Evolutionary conservation across 2,329 filamentous ascomycete genomes (phyloP), one percentile per base, ranked within the genome.

Genomic region (Curvularia spicifera): DNA sequence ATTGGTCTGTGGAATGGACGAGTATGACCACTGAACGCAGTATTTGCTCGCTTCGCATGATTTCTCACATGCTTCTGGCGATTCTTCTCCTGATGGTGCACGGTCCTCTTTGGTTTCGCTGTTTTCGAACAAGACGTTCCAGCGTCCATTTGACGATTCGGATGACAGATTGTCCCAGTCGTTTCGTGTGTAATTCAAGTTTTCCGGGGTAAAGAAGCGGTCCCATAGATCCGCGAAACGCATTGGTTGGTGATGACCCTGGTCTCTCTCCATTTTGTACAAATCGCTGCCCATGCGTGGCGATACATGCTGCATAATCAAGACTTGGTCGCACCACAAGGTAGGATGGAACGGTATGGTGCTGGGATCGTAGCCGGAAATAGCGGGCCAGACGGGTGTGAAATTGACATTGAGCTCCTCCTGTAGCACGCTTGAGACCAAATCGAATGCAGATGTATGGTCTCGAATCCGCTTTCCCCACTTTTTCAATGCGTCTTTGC

Each of bases 401-500:
- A 84, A 69, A 6, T 72, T 70, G 5, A 84, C 74, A 24, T 80
- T 81, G 4, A 79, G 76, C 57, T 84, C 81, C 2, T 68, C 63
- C 44, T 66, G 61, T 12, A 85, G 64, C 3, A 80, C 78, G 57
- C 80, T 81, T 18, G 79, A 79, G 3, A 85, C 71, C 6, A 84
- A 78, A 47, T 82, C 82, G 53, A 84, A 82, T 1, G 81, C 82
- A 0, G 82, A 82, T 75, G 79, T 81, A 61, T 83, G 79, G 31
- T 67, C 60, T n/a, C 72, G 73, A 0, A 83, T 83, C 56, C 77
- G 79, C 1, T 76, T 69, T 58, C 84, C 78, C 66, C 82, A 78
- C 29, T 78, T 77, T 18, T 76, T 66, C 1, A 79, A 69, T 49
- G 81, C 75, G 1, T 72, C 69, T 18, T 67, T 64, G 56, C 82